phyloP scores from a whole-genome alignment of 2,329 filamentous ascomycete genomes.

The Lasiodiplodia sp. region DNA sequence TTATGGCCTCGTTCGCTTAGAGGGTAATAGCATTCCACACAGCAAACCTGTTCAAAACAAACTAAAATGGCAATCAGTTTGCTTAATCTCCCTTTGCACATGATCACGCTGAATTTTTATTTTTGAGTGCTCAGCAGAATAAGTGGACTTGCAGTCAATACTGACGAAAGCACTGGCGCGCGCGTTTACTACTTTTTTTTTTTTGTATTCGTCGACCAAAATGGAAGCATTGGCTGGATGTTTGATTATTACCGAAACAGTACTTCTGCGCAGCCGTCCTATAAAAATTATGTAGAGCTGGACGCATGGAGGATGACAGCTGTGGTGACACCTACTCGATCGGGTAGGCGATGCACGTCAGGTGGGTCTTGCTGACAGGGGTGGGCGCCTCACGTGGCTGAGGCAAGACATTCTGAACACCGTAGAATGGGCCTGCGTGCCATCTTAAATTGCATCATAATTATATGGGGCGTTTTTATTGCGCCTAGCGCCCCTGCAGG shows the following conservation, averaged over 20 bases:
- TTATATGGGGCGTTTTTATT: slow-evolving; percentile 10
- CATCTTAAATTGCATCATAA: not conserved
- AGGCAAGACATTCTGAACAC: not conserved
- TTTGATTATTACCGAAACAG: too few relatives aligned
- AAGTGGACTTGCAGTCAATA: too few relatives aligned
- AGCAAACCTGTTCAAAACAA: not conserved
- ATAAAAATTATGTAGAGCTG: not conserved
- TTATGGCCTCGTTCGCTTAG: not conserved
- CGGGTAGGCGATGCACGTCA: not conserved
- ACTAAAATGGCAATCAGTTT: not conserved
- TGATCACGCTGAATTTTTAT: too few relatives aligned
- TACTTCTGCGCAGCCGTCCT: too few relatives aligned
- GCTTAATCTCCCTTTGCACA: too few relatives aligned
- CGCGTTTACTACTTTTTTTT: too few relatives aligned
- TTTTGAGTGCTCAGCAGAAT: too few relatives aligned
- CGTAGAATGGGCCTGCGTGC: not conserved
- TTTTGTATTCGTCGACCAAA: too few relatives aligned
- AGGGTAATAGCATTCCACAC: too few relatives aligned
- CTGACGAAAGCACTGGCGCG: too few relatives aligned
- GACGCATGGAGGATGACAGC: not conserved
- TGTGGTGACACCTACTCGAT: slow-evolving; percentile 1
- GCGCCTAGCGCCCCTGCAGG: slow-evolving; percentile 5
- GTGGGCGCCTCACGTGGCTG: not conserved
- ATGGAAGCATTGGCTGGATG: too few relatives aligned
- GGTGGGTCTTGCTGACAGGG: not conserved